A percentile compares a stretch with the other conserved stretches of the same genome.
phyloP scores from a whole-genome alignment of 2,329 filamentous ascomycete genomes.

The Hypoxylon sp. region DNA sequence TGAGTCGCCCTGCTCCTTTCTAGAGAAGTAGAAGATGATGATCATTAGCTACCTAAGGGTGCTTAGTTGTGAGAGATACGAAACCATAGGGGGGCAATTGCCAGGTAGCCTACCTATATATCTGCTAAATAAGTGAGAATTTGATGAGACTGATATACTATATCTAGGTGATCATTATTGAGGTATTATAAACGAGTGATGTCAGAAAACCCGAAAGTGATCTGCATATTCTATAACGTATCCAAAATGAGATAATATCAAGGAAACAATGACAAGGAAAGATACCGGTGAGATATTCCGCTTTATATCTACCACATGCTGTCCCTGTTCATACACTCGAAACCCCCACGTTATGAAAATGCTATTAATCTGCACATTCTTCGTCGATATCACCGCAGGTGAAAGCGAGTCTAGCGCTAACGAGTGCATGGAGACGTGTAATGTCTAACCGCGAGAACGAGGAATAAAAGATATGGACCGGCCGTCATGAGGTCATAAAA shows the following conservation, averaged over 20 bases:
- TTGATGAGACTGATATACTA: not conserved
- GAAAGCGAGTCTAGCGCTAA: conserved; percentile 6
- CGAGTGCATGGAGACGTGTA: not conserved
- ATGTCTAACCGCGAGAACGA: not conserved
- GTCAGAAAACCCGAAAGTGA: not conserved
- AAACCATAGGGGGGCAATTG: not conserved
- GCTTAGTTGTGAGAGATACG: not conserved
- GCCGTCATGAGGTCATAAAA: conserved; percentile 13
- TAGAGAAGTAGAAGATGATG: not conserved
- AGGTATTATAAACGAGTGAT: conserved; percentile 2
- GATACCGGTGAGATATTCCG: not conserved
- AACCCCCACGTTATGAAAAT: not conserved
- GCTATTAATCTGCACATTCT: conserved; percentile 4
- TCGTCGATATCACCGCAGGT: not conserved
- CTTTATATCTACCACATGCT: not conserved
- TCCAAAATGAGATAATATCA: not conserved
- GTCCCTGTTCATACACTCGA: not conserved
- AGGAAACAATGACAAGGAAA: too few relatives aligned
- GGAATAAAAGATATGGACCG: not conserved
- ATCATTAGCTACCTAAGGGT: not conserved
- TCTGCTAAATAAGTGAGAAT: not conserved
- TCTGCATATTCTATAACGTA: not conserved
- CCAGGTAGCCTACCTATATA: not conserved
- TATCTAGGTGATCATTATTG: not conserved
- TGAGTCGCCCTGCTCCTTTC: not conserved